Base-by-base conservation (phyloP, 768 basidiomycete species). In the Sistotremastrum suecicum region DNA sequence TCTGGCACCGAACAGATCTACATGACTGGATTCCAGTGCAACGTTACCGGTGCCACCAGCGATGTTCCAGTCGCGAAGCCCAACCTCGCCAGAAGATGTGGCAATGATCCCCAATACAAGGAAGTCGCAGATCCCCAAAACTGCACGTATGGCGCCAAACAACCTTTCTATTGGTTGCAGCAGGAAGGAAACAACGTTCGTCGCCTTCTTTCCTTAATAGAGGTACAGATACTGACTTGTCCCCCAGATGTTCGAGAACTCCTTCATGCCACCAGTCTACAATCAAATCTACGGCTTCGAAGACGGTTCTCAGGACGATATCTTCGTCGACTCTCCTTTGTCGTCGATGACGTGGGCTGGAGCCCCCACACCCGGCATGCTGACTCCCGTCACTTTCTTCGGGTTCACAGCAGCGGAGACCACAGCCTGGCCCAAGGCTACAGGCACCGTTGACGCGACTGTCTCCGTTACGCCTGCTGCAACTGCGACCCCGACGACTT, bases 21-120 rank as follows among this genome's bases (percentile, higher is more conserved):
- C 59, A 83, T 83, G 80, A 83, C 76, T 44, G 79, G 76, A 3
- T 83, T 83, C 68, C 70, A 71, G 48, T 84, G 83, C 61, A 71
- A 73, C 46, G 56, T 83, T 42, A 75, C 74, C 0, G 63, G 64
- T 33, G 65, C 75, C 3, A 73, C 69, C 0, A 76, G 76, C 2
- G 66, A 52, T 31, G 68, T 71, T 2, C 56, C 70, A 1, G 62
- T 81, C 8, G 78, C 78, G 0, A 64, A 67, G 11, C 60, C 80
- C 34, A 65, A 78, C 50, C 59, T 82, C 10, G 62, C 82, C n/a
- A 69, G 76, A 12, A 72, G 80, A 33, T 85, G 83, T 48, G 80
- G 78, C 0, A 66, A 69, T 5, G 80, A 86, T 48, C 66, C 69
- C 0, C 71, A 72, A 52, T 55, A 63, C 29, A 74, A 69, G 51